Percentiles rank a stretch among this genome's conserved stretches.
Conservation (phyloP, 2,329 filamentous ascomycete genomes). For the Trichoderma arundinaceum region DNA sequence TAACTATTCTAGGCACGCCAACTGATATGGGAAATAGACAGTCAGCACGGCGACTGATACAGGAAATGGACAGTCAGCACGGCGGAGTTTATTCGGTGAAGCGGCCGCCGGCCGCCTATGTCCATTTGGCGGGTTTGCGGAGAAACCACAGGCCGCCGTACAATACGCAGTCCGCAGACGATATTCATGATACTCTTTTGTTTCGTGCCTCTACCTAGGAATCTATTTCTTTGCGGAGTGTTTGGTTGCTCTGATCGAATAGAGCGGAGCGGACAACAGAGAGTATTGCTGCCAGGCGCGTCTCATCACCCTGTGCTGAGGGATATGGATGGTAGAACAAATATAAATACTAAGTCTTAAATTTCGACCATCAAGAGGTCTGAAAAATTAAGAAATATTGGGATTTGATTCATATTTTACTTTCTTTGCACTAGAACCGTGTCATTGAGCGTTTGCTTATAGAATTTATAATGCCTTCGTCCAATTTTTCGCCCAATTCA, state of each 20-base stretch:
- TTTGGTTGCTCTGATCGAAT: background rate
- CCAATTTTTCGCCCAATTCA: slow-evolving; percentile 46
- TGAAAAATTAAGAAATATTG: background rate
- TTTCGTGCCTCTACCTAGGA: background rate
- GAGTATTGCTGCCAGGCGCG: background rate
- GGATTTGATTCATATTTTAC: no score
- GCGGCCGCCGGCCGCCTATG: slow-evolving; percentile 20
- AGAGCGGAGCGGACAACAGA: slow-evolving; percentile 14
- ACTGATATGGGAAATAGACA: no score
- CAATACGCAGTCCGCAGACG: background rate
- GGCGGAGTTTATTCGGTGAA: background rate
- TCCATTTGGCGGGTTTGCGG: slow-evolving; percentile 12
- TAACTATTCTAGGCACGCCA: no score
- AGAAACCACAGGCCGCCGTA: background rate
- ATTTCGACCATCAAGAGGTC: background rate
- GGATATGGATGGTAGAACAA: background rate
- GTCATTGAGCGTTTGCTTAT: background rate
- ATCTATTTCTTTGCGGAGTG: background rate
- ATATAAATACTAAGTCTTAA: background rate
- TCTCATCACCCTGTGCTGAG: background rate
- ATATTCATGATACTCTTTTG: background rate
- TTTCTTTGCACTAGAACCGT: background rate
- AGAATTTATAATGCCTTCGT: slow-evolving; percentile 29
- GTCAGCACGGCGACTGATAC: no score
- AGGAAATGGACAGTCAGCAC: background rate